Evolutionary conservation across 83 land plant species (phyloP).

Genomic region (Picea abies): DNA sequence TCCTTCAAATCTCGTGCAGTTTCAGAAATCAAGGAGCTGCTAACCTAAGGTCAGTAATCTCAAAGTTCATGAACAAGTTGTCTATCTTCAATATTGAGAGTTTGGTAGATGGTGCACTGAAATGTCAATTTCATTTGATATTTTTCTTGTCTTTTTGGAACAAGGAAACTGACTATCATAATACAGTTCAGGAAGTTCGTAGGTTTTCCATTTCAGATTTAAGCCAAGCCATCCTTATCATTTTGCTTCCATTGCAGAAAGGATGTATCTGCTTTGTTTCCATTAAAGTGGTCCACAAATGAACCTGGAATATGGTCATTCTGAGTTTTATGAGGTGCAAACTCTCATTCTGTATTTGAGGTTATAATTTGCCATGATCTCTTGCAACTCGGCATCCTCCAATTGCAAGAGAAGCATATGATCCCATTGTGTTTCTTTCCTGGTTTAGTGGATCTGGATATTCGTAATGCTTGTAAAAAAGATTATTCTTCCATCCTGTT

Average conservation of each 20-base stretch:
- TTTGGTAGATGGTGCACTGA: neutral
- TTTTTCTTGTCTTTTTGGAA: neutral
- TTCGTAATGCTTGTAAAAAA: too few species aligned
- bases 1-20: neutral
- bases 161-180: neutral
- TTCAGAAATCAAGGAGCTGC: neutral
- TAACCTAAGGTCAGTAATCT: neutral
- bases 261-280: neutral
- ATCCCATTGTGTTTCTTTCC: neutral
- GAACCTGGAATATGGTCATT: neutral
- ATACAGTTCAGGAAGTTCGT: neutral
- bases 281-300: neutral
- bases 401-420: neutral
- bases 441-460: too few species aligned
- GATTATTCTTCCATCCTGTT: too few species aligned
- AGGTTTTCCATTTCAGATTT: neutral
- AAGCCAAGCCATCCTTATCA: slow-evolving; percentile 7
- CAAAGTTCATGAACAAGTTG: neutral
- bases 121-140: neutral
- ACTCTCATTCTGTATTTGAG: neutral
- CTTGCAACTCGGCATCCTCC: too few species aligned
- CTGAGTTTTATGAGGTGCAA: neutral
- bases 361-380: neutral
- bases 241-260: neutral
- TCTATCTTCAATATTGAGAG: neutral